Conservation (phyloP, 768 basidiomycete genomes). For the Baorangia bicolor region DNA sequence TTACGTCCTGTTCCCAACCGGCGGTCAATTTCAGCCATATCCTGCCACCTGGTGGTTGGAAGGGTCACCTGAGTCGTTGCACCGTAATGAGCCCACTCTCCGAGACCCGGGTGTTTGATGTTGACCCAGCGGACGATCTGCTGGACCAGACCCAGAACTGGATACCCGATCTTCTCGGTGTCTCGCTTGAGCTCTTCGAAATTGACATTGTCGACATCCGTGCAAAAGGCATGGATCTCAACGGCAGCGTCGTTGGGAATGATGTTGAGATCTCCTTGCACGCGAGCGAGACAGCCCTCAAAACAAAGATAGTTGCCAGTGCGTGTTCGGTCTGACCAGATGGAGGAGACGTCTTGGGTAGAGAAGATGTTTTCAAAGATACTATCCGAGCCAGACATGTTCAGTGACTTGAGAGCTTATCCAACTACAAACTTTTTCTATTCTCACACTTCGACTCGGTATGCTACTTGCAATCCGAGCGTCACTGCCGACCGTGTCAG, state of each 20-base stretch:
- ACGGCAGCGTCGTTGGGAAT: conserved; percentile 41
- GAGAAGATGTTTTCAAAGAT: conserved; percentile 44
- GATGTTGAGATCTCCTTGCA: conserved; percentile 38
- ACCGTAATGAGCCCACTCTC: conserved; percentile 50
- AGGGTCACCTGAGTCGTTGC: conserved; percentile 45
- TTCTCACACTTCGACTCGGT: too few relatives aligned
- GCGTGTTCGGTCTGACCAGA: conserved; percentile 41
- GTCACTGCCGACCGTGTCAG: too few relatives aligned
- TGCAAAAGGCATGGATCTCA: conserved; percentile 36
- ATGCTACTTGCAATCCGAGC: too few relatives aligned
- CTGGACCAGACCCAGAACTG: conserved; percentile 44
- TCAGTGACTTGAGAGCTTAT: too few relatives aligned
- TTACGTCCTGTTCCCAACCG: conserved; percentile 40
- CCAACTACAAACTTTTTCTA: too few relatives aligned
- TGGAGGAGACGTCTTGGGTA: conserved; percentile 34
- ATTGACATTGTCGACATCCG: conserved; percentile 35
- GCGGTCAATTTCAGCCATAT: background rate
- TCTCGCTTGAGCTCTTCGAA: conserved; percentile 39
- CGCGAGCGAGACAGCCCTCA: conserved; percentile 36
- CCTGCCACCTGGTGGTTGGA: background rate
- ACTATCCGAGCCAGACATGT: conserved; percentile 1
- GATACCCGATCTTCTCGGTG: conserved; percentile 45
- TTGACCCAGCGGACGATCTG: conserved; percentile 43
- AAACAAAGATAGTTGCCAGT: conserved; percentile 27
- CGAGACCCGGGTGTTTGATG: conserved; percentile 31